phyloP scores from a whole-genome alignment of 306 rosid genomes.

The Fragaria vesca region DNA sequence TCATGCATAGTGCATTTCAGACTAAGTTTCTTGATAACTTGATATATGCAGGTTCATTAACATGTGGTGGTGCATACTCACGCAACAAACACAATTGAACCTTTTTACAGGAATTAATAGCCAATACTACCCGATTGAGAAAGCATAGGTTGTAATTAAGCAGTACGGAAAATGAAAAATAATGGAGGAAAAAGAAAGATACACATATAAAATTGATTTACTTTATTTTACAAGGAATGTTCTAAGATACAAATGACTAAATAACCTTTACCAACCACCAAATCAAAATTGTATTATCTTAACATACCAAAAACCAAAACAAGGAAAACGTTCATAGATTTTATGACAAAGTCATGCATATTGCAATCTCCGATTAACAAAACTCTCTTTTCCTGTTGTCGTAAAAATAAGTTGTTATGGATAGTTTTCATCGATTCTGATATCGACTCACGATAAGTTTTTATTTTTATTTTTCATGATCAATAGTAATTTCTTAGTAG shows the following conservation, averaged over 20 bases:
- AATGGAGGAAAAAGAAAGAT: too few species aligned
- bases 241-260: conserved; percentile 34
- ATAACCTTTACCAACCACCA: conserved; percentile 36
- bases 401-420: too few species aligned
- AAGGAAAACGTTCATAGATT: background rate
- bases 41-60: background rate
- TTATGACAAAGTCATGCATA: conserved; percentile 19
- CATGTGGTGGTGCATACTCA: background rate
- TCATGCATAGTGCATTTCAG: background rate
- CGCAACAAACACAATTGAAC: background rate
- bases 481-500: too few species aligned
- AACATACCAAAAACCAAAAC: conserved; percentile 19
- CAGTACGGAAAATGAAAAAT: too few species aligned
- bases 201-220: too few species aligned
- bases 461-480: too few species aligned
- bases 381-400: background rate
- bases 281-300: conserved; percentile 41
- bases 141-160: too few species aligned
- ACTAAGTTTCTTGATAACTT: background rate
- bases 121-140: too few species aligned
- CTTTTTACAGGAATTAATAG: too few species aligned
- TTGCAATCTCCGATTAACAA: conserved; percentile 7
- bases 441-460: too few species aligned
- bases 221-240: too few species aligned
- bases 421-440: too few species aligned